A percentile compares a stretch with the other conserved stretches of the same genome.
Conservation (phyloP, 2,329 filamentous ascomycete species). For the Penicillium brasilianum region DNA sequence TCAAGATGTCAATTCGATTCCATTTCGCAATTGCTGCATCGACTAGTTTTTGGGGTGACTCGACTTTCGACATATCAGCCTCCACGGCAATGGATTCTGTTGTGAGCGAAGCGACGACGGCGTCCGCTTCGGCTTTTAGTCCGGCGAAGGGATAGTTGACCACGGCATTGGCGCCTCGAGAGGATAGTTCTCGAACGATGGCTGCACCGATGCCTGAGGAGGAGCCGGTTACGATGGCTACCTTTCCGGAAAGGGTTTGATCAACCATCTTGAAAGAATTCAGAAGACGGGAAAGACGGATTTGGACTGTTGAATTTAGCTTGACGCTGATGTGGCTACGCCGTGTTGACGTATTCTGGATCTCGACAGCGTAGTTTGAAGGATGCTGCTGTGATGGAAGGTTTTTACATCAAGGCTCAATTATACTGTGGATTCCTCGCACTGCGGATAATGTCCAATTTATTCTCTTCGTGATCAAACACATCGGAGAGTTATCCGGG, state of each 20-base stretch:
- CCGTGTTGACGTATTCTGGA: not conserved
- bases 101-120: slow-evolving; percentile 34
- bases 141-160: slow-evolving; percentile 54
- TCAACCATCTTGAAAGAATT: slow-evolving; percentile 8
- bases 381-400: no score
- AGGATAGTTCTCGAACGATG: slow-evolving; percentile 46
- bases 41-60: slow-evolving; percentile 45
- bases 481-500: not conserved
- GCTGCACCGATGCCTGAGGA: slow-evolving; percentile 32
- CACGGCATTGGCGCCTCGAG: slow-evolving; percentile 54
- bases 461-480: not conserved
- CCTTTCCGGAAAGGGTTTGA: slow-evolving; percentile 24
- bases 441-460: not conserved
- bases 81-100: slow-evolving; percentile 46
- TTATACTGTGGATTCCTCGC: not conserved
- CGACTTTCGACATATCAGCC: slow-evolving; percentile 49
- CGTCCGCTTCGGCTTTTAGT: slow-evolving; percentile 35
- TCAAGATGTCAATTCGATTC: slow-evolving; percentile 46
- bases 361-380: no score
- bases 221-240: slow-evolving; percentile 35
- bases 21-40: slow-evolving; percentile 43
- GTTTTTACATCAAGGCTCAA: not conserved
- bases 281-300: not conserved
- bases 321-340: not conserved
- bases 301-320: not conserved